phyloP scores from a whole-genome alignment of 345 rosid genomes.

The Citrus cavaleriei region DNA sequence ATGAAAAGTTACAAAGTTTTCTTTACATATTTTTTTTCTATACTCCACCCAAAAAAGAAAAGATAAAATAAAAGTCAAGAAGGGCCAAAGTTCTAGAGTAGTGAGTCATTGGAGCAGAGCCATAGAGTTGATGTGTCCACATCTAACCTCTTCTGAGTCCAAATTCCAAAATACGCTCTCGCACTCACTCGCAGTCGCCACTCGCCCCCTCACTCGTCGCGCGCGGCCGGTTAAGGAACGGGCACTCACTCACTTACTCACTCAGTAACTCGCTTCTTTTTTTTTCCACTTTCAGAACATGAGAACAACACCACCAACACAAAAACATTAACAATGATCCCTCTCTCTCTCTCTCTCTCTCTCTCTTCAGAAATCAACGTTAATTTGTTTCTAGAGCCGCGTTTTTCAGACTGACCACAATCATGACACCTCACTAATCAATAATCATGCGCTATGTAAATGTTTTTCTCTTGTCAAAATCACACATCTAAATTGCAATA shows the following conservation, averaged over 20 bases:
- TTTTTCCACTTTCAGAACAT: not conserved
- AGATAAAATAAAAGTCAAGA: constrained; percentile 20
- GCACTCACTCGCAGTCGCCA: constrained; percentile 14
- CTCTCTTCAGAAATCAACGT: constrained; percentile 5
- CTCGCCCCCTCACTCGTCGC: constrained; percentile 25
- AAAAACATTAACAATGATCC: constrained; percentile 5
- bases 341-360: not conserved
- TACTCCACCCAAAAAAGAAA: constrained; percentile 4
- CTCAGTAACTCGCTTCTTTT: not conserved
- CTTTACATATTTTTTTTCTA: no score
- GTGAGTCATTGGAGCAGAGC: constrained; percentile 37
- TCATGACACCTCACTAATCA: constrained; percentile 38
- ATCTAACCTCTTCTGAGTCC: constrained; percentile 24
- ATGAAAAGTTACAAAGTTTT: no score
- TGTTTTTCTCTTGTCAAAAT: constrained; percentile 28
- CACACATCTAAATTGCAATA: constrained; percentile 23
- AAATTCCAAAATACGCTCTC: constrained; percentile 19
- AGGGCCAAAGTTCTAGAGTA: constrained; percentile 17
- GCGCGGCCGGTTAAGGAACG: not conserved
- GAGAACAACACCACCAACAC: not conserved
- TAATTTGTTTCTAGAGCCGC: constrained; percentile 29
- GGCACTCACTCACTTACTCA: constrained; percentile 3
- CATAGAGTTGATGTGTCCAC: constrained; percentile 68
- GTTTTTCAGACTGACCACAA: constrained; percentile 42
- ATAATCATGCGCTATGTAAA: not conserved